Base-by-base conservation (phyloP, 306 rosid species). In the Gastrolobium bilobum region DNA sequence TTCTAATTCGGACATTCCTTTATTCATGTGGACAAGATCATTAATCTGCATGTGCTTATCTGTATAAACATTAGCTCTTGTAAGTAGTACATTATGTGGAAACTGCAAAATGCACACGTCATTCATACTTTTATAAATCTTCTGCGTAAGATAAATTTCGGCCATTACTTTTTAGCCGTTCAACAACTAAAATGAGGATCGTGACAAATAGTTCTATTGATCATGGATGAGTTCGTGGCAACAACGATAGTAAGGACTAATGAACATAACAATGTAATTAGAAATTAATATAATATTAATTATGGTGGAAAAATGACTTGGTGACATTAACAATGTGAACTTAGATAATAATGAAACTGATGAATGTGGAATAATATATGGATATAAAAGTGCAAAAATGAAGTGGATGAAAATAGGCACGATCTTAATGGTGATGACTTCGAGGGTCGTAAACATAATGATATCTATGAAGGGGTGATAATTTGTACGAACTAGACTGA, bases 291-390 rank as follows among this genome's bases (percentile, higher is more conserved):
- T 73, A 73, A 67, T 73, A 79, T 39, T 67, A 56, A 67, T 58
- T 66, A 3, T 42, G 84, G 81, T 83, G 77, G 83, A 73, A 58
- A 11, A 51, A 73, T 79, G 86, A 78, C 68, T 3, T 78, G 83
- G 83, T 47, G 1, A 20, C 73, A 31, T 34, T 0, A 65, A 38
- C 35, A 54, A 10, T 63, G 52, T 15, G 43, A 72, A 52, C n/a
- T 80, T 72, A 14, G 52, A 62, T 63, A 6, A 80, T 40, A 38
- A 71, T 47, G 50, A 59, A 39, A 62, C 37, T 50, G 46, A 35
- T 81, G 35, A 73, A 56, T 47, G 71, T 56, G 64, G 76, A 57
- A 66, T 54, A 33, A 66, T 66, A 81, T 68, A 81, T 61, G 84
- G 70, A 53, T 74, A 56, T 59, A 51, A 67, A 15, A 35, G 35